Conservation (phyloP, 768 basidiomycete species). For the Leccinellum luteum region DNA sequence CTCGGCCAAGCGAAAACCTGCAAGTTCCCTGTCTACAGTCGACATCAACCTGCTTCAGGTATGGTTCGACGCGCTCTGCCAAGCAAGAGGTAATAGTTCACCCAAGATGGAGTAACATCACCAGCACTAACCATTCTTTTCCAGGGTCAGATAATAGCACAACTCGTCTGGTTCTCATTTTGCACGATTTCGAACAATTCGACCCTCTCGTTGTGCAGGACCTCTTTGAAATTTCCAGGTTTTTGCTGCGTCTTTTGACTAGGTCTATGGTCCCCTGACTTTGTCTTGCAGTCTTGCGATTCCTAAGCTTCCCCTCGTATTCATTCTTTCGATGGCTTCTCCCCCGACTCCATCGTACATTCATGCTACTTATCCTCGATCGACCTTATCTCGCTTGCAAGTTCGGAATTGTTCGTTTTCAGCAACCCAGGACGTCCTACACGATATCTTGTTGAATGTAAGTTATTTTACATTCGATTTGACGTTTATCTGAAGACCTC, state of each 20-base stretch:
- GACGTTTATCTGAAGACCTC: not conserved
- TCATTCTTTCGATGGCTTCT: slow-evolving; percentile 59
- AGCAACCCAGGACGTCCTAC: slow-evolving; percentile 44
- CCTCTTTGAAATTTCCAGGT: slow-evolving; percentile 73
- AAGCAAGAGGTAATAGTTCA: slow-evolving; percentile 36
- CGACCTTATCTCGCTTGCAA: slow-evolving; percentile 56
- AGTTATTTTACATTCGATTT: not conserved
- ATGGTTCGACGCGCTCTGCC: slow-evolving; percentile 52
- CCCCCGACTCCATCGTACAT: slow-evolving; percentile 56
- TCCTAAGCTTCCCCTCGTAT: slow-evolving; percentile 57
- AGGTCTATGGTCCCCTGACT: not conserved
- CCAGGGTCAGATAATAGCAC: slow-evolving; percentile 16
- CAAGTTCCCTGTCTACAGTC: slow-evolving; percentile 53
- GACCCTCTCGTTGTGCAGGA: slow-evolving; percentile 63
- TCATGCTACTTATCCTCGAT: slow-evolving; percentile 55
- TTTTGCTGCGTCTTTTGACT: slow-evolving; percentile 1
- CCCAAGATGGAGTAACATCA: not conserved
- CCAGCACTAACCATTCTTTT: not conserved
- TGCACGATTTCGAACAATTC: slow-evolving; percentile 77
- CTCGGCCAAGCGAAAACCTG: slow-evolving; percentile 42
- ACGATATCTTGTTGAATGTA: slow-evolving; percentile 57
- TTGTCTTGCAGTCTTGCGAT: slow-evolving; percentile 44
- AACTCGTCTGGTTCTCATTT: slow-evolving; percentile 51
- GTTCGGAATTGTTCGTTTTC: slow-evolving; percentile 51
- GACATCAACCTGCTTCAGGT: slow-evolving; percentile 59